These are phyloP conservation scores for Tylopilus sp. DNA, from an alignment of 1,284 basidiomycete species.

Conservation along the genomic window DNA sequence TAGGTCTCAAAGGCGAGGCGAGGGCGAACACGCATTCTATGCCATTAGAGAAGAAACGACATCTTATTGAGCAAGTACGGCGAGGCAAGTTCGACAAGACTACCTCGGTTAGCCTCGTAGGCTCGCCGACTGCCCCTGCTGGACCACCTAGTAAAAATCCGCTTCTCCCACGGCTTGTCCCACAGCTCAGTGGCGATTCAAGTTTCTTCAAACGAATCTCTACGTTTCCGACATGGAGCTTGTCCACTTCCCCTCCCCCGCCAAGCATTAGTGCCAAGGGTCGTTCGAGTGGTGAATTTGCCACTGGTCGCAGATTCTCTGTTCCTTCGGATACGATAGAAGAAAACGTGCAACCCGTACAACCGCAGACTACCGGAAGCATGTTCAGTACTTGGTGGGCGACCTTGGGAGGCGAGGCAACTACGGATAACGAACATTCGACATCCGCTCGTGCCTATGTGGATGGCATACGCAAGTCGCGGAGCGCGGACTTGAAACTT, in stretches of 20 bases:
- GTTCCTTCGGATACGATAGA: constrained; percentile 28
- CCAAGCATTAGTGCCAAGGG: constrained; percentile 27
- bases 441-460: constrained; percentile 59
- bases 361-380: constrained; percentile 67
- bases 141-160: constrained; percentile 54
- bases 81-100: constrained; percentile 27
- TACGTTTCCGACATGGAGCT: constrained; percentile 56
- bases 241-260: constrained; percentile 35
- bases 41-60: constrained; percentile 61
- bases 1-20: constrained; percentile 68
- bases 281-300: constrained; percentile 40
- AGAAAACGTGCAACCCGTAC: constrained; percentile 41
- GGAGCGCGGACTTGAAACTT: constrained; percentile 54
- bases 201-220: constrained; percentile 73
- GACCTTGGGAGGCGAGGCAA: constrained; percentile 54
- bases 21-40: constrained; percentile 64
- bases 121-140: constrained; percentile 36
- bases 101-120: constrained; percentile 13
- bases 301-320: constrained; percentile 19
- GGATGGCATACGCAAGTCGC: constrained; percentile 50
- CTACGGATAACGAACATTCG: constrained; percentile 36
- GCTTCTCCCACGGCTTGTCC: constrained; percentile 55
- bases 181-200: constrained; percentile 63
- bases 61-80: constrained; percentile 57
- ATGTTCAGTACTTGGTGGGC: constrained; percentile 72